phyloP scores from a whole-genome alignment of 345 rosid genomes.

The Odontarrhena argentea region DNA sequence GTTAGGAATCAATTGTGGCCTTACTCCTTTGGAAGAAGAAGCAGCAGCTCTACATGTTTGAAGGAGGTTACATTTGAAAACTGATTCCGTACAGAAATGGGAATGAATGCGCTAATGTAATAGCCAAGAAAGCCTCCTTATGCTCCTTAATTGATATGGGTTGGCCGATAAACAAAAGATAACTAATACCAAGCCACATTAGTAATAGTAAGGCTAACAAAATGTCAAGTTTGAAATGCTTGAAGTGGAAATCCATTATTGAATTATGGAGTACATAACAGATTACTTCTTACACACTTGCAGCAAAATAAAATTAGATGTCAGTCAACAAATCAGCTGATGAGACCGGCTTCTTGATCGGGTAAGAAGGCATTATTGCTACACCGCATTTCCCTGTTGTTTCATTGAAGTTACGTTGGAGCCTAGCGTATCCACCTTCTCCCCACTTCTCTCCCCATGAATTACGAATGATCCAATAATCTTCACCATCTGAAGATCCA shows the following conservation, averaged over 20 bases:
- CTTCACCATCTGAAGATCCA: conserved; percentile 37
- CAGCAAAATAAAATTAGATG: not conserved
- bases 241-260: not conserved
- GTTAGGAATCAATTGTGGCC: too few species aligned
- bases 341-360: conserved; percentile 10
- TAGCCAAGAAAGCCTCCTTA: too few species aligned
- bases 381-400: conserved; percentile 15
- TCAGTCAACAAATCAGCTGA: conserved; percentile 3
- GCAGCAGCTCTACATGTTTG: too few species aligned
- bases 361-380: conserved; percentile 23
- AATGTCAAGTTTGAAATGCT: not conserved
- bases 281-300: not conserved
- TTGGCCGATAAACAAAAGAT: too few species aligned
- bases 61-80: too few species aligned
- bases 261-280: not conserved
- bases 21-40: too few species aligned
- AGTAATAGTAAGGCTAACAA: not conserved
- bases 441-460: conserved; percentile 34
- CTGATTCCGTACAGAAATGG: too few species aligned
- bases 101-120: too few species aligned
- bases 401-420: conserved; percentile 21
- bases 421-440: conserved; percentile 23
- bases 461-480: conserved; percentile 35
- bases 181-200: too few species aligned
- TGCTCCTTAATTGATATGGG: too few species aligned